Base-by-base conservation (phyloP, 805 yeast species). In the Saccharomyces jurei region DNA sequence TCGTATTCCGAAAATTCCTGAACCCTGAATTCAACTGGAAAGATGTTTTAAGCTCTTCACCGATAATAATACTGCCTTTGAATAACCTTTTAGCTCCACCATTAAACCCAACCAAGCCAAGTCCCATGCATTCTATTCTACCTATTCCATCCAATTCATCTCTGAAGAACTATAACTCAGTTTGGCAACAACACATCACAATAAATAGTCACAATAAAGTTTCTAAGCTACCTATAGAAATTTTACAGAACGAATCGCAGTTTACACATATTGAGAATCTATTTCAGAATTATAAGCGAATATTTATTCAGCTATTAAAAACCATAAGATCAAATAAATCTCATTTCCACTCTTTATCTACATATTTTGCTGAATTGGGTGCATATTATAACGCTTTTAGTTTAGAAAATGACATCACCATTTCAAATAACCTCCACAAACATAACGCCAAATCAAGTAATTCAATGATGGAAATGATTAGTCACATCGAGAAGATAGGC, bases 21-120 rank as follows among this genome's bases (percentile, higher is more conserved):
- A 94, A 90, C 65, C 96, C 98, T 6, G 86, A 86, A 56, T 81
- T 88, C 11, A 80, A 81, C 60, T 94, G 97, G 92, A 75, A 79
- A 26, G 96, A 91, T 64, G 96, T 82, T 2, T 63, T 85, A 50
- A 72, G 71, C 49, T 67, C 80, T 2, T 83, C 85, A 13, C 85
- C 83, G 2, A 75, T 84, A 17, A 71, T 78, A 3, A 70, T 74
- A 11, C 68, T 86, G 52, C 81, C 89, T 48, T 63, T 75, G 60
- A 67, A 81, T 66, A 71, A 79, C 58, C 61, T 86, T 51, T 70
- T 80, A 58, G 81, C 81, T 3, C 86, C 89, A 3, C 89, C 90
- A 1, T 64, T 80, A 30, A 75, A 80, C 53, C 87, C 90, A 3
- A 68, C 78, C 27, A 63, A 78, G 58, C 80, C 84, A 59, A 67